phyloP scores from a whole-genome alignment of 2,329 filamentous ascomycete species.

The Diaporthe ilicicola region DNA sequence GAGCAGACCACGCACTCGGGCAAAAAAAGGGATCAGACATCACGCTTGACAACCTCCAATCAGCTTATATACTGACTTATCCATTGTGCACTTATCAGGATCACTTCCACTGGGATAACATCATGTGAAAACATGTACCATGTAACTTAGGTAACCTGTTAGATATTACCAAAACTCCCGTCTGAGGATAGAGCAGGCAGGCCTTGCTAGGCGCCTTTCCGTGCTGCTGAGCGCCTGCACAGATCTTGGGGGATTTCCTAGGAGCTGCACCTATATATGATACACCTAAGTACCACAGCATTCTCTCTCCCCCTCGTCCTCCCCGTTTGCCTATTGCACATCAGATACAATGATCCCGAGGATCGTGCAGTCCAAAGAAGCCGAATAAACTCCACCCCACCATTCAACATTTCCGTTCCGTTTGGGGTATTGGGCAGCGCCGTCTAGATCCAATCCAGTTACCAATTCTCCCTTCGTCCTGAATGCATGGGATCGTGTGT shows the following conservation, averaged over 20 bases:
- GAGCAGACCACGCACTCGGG: neutral
- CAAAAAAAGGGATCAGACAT: too few relatives aligned
- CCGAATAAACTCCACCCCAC: neutral
- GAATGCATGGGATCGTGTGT: neutral
- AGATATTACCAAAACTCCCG: too few relatives aligned
- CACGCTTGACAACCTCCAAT: too few relatives aligned
- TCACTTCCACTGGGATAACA: too few relatives aligned
- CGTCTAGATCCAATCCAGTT: conserved; percentile 14
- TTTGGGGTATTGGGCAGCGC: conserved; percentile 26
- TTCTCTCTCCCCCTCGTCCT: neutral
- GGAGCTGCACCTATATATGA: neutral
- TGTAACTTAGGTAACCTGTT: too few relatives aligned
- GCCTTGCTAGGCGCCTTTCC: neutral
- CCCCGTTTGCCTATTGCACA: neutral
- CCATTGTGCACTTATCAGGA: too few relatives aligned
- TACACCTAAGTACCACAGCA: neutral
- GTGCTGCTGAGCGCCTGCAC: neutral
- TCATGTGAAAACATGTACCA: neutral
- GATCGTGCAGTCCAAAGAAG: neutral
- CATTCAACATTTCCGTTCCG: neutral
- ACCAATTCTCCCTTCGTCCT: conserved; percentile 1
- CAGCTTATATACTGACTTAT: too few relatives aligned
- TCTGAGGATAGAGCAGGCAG: neutral
- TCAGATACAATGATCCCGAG: neutral
- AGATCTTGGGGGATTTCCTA: neutral